Base-by-base conservation (phyloP, 768 basidiomycete genomes). In the Mycena chlorophos region DNA sequence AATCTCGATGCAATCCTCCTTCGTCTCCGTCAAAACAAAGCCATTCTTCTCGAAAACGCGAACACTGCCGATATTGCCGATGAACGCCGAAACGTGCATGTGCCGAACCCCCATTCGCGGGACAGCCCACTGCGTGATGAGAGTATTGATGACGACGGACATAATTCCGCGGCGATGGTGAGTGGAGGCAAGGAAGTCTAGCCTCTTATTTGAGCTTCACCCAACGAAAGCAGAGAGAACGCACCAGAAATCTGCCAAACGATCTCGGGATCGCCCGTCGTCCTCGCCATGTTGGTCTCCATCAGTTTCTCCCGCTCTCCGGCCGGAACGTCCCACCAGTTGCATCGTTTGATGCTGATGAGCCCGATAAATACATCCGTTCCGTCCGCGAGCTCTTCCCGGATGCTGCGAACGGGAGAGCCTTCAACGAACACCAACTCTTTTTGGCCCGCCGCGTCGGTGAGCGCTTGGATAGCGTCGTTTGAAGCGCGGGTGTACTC, bases 161-260 rank as follows among this genome's bases (percentile, higher is more conserved):
- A 84, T 84, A 58, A 84, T 82, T 0, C 83, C 82, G 46, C 69
- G 69, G 29, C 82, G 75, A 34, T 82, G 81, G 59, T 81, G 77
- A 23, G 73, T 72, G 16, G 74, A 66, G 3, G 69, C 73, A 42
- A 84, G 68, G 62, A 78, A 82, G 58, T 82, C 82, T 82, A 61
- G 6, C 5, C 14, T 28, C 37, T n/a, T 14, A 5, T 27, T 31
- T n/a, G 58, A 40, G 57, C 53, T 25, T 14, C 16, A 4, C 43
- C 37, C 26, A 46, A 29, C 42, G 20, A 17, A 26, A 28, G 39
- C 17, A 49, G n/a, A 4, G 12, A 25, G 22, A 22, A 28, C 75
- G 6, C 66, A 81, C 82, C 72, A 58, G 79, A 83, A 39, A 83
- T 66, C 13, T 68, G 69, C 78, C 79, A 83, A 20, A 78, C 61